A percentile compares a stretch with the other conserved stretches of the same genome.
phyloP scores from a whole-genome alignment of 805 yeast genomes.

The Vanderwaltozyma polyspora region DNA sequence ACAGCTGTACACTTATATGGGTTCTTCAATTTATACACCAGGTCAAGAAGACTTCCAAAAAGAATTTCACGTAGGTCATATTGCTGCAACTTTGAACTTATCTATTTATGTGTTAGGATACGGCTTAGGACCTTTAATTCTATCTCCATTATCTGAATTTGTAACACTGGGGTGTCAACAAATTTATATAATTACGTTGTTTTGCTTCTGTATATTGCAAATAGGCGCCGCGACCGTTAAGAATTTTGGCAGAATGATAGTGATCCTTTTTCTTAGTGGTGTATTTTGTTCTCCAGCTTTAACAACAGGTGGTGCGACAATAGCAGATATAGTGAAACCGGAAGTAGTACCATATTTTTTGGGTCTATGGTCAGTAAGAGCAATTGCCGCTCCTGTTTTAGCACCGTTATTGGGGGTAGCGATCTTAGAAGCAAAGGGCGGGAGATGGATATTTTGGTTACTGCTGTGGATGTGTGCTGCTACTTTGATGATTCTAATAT shows the following conservation, averaged over 20 bases:
- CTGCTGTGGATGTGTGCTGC: slow-evolving; percentile 33
- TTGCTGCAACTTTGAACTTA: slow-evolving; percentile 40
- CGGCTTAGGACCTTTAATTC: slow-evolving; percentile 48
- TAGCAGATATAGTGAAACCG: slow-evolving; percentile 37
- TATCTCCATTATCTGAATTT: slow-evolving; percentile 49
- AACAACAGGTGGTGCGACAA: slow-evolving; percentile 48
- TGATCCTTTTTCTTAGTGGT: slow-evolving; percentile 45
- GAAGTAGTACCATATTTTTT: slow-evolving; percentile 37
- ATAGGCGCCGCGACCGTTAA: slow-evolving; percentile 43
- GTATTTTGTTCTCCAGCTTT: slow-evolving; percentile 45
- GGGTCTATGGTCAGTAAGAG: slow-evolving; percentile 43
- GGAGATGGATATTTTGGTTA: slow-evolving; percentile 50
- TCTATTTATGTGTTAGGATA: slow-evolving; percentile 49
- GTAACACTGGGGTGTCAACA: slow-evolving; percentile 42
- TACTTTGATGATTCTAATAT: slow-evolving; percentile 27
- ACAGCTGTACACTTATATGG: slow-evolving; percentile 45
- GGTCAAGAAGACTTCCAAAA: slow-evolving; percentile 34
- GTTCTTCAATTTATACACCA: slow-evolving; percentile 46
- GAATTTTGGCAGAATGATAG: slow-evolving; percentile 40
- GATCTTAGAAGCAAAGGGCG: slow-evolving; percentile 34
- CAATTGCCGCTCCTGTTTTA: slow-evolving; percentile 42
- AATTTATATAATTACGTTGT: slow-evolving; percentile 36
- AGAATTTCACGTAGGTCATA: slow-evolving; percentile 36
- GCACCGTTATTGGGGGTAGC: slow-evolving; percentile 51
- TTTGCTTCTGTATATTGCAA: slow-evolving; percentile 40